Conservation (phyloP, 306 rosid genomes). For the Canavalia ensiformis region DNA sequence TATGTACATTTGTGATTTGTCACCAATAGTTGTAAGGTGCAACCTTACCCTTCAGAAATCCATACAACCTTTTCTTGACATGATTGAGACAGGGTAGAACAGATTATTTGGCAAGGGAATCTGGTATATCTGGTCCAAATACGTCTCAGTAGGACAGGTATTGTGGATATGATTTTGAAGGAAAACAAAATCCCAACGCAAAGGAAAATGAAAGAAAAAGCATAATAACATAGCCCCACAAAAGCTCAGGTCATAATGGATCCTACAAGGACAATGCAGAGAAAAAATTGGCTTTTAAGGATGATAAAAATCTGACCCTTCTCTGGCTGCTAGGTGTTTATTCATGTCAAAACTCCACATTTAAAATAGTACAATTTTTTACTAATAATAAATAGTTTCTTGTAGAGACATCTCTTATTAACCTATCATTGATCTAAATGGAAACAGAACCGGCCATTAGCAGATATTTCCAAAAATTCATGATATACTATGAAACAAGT, state of each 20-base stretch:
- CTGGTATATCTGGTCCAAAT: slow-evolving; percentile 31
- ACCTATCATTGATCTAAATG: slow-evolving; percentile 1
- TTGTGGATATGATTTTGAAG: slow-evolving; percentile 41
- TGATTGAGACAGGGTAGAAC: slow-evolving; percentile 53
- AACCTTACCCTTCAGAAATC: slow-evolving; percentile 17
- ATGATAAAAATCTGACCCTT: slow-evolving; percentile 21
- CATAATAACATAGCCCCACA: slow-evolving; percentile 27
- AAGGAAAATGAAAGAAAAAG: slow-evolving; percentile 24
- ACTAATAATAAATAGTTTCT: not conserved
- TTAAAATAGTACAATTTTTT: slow-evolving; percentile 16
- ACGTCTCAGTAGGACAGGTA: slow-evolving; percentile 23
- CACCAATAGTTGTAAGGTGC: slow-evolving; percentile 32
- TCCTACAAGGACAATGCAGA: slow-evolving; percentile 43
- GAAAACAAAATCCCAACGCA: slow-evolving; percentile 16
- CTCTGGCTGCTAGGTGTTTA: slow-evolving; percentile 14
- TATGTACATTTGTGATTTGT: not conserved
- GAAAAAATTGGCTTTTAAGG: slow-evolving; percentile 8
- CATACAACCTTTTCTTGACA: slow-evolving; percentile 40
- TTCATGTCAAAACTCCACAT: slow-evolving; percentile 12
- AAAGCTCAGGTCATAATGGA: not conserved
- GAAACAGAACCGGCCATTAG: slow-evolving; percentile 21
- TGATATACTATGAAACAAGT: slow-evolving; percentile 21
- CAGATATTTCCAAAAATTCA: slow-evolving; percentile 27
- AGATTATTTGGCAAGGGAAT: slow-evolving; percentile 46
- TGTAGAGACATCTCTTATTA: not conserved